phyloP scores from a whole-genome alignment of 805 yeast species.

The Myxozyma mucilagina region DNA sequence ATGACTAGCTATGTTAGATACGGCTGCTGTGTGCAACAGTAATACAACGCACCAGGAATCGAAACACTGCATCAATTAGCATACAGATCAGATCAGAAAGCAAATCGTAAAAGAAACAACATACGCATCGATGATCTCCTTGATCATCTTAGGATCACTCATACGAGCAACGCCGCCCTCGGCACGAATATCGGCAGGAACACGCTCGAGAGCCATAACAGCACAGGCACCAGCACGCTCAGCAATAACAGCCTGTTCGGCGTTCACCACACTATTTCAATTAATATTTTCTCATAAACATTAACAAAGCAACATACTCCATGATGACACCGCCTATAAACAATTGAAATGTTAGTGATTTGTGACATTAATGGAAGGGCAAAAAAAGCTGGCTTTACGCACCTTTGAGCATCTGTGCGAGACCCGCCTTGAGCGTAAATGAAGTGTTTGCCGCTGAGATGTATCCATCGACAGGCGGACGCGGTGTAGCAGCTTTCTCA shows the following conservation, averaged over 20 bases:
- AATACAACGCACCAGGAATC: constrained; percentile 35
- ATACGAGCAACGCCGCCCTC: constrained; percentile 82
- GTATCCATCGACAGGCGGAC: constrained; percentile 35
- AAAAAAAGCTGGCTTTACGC: constrained; percentile 49
- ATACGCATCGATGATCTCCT: constrained; percentile 63
- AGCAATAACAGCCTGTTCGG: constrained; percentile 78
- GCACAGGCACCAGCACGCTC: constrained; percentile 87
- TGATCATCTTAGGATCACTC: constrained; percentile 81
- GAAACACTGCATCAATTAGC: constrained; percentile 36
- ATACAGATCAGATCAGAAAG: background rate
- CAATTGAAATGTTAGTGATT: background rate
- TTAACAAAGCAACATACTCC: constrained; percentile 38
- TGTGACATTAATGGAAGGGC: constrained; percentile 42
- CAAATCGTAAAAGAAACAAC: constrained; percentile 4
- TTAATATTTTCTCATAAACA: background rate
- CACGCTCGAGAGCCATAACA: constrained; percentile 83
- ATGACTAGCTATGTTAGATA: constrained; percentile 48
- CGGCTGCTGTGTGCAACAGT: background rate
- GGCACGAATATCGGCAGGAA: constrained; percentile 82
- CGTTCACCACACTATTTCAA: constrained; percentile 37
- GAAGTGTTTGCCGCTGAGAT: constrained; percentile 25
- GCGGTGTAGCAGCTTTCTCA: constrained; percentile 27
- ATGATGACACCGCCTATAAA: constrained; percentile 44
- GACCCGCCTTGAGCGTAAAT: constrained; percentile 65
- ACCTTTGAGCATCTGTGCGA: constrained; percentile 85